Base-by-base conservation (phyloP, 768 basidiomycete genomes). In the Clathrus columnatus region DNA sequence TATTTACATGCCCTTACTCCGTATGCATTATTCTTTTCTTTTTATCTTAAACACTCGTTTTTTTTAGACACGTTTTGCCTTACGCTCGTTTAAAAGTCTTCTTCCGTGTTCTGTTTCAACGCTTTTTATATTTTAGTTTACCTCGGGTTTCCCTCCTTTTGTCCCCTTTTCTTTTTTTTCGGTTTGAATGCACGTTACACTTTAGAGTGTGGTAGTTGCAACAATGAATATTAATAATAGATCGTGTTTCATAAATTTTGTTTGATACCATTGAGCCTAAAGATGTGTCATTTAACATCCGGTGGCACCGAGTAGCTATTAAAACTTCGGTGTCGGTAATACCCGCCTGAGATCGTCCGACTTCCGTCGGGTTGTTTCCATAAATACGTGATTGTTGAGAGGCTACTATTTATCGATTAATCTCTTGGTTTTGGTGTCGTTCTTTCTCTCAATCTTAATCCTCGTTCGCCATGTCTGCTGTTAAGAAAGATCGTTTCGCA, bases 401-500 rank as follows among this genome's bases (percentile, higher is more conserved):
- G n/a, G n/a, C n/a, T n/a, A n/a, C n/a, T 32, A 32, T 36, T 11
- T 11, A 8, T 3, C 36, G 11, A 14, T 2, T n/a, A 36, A 36
- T 36, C 36, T 11, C n/a, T 14, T 36, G 14, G n/a, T 36, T 14
- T 36, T 36, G 14, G n/a, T n/a, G 2, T 36, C n/a, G 11, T 36
- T 36, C 7, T 32, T 32, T 32, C 30, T 36, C n/a, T n/a, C n/a
- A n/a, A 36, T 36, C 2, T 36, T n/a, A 14, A 11, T 36, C 16
- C 30, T n/a, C n/a, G 36, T 8, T 36, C 36, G 36, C 10, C 36
- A 36, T 36, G 48, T 44, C 74, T 20, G 69, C 69, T n/a, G 72
- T 73, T 57, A 78, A 85, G 36, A 68, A 69, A 5, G 78, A 76
- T 52, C 60, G 66, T 27, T 98, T 98, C 70, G 78, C 87, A 62